phyloP scores from a whole-genome alignment of 306 rosid species.

The Rosa rugosa region DNA sequence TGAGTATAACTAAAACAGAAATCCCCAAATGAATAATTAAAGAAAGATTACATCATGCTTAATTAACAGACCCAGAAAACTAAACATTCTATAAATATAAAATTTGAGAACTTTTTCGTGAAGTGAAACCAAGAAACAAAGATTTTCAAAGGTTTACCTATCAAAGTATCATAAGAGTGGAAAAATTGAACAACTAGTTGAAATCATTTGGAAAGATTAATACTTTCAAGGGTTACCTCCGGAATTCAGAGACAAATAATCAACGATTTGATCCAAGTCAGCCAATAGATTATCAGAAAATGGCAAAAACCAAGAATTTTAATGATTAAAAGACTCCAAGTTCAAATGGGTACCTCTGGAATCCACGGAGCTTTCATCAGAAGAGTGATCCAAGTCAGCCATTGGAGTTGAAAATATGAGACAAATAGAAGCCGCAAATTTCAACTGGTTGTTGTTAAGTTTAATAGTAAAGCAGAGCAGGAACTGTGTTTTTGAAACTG shows the following conservation, averaged over 20 bases:
- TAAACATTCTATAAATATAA: neutral
- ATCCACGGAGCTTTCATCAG: conserved; percentile 42
- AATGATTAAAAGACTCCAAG: neutral
- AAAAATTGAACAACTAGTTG: neutral
- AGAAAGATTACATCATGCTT: neutral
- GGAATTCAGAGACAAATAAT: neutral
- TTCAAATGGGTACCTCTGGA: conserved; percentile 57
- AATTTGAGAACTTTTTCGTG: neutral
- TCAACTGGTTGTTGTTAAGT: neutral
- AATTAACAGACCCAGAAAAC: neutral
- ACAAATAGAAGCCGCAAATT: conserved; percentile 20
- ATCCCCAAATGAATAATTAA: neutral
- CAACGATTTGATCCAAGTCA: neutral
- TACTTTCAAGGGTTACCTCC: neutral
- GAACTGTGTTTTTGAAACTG: conserved; percentile 23
- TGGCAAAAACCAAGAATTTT: neutral
- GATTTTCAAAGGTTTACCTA: neutral
- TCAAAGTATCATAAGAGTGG: neutral
- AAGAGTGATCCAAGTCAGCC: conserved; percentile 57
- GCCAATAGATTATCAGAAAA: neutral
- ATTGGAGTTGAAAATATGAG: conserved; percentile 32
- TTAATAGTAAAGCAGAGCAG: neutral
- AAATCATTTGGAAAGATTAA: neutral
- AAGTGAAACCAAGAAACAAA: neutral
- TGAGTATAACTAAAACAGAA: neutral